Conservation (phyloP, 257 asterid genomes). For the Solanum chiquidenum region DNA sequence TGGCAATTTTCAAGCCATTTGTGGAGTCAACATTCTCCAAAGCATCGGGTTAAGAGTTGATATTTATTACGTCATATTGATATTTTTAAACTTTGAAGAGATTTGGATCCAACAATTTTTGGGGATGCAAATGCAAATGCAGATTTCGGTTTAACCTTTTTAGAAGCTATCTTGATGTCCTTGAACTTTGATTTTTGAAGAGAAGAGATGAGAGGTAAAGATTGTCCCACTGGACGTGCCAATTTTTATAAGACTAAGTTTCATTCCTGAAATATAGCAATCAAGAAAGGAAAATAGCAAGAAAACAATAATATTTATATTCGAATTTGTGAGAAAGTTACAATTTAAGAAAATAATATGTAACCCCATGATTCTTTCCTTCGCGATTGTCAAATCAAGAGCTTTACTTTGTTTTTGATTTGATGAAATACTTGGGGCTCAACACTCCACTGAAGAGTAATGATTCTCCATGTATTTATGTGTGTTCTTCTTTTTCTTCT, state of each 20-base stretch:
- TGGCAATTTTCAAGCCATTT: neutral
- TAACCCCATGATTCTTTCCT: neutral
- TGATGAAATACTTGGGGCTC: neutral
- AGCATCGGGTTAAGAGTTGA: neutral
- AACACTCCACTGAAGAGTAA: neutral
- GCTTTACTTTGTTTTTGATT: neutral
- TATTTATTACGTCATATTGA: too few relatives aligned
- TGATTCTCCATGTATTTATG: neutral
- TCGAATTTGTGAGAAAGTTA: neutral
- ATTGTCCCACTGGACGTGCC: neutral
- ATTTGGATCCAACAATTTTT: neutral
- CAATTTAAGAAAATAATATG: neutral
- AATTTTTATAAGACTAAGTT: neutral
- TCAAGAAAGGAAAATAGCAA: neutral
- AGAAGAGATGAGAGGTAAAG: neutral
- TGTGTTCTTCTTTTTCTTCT: neutral
- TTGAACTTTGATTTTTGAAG: neutral
- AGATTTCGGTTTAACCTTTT: neutral
- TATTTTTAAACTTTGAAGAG: neutral
- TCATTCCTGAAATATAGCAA: neutral
- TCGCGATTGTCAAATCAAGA: neutral
- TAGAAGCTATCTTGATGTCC: neutral
- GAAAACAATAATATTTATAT: neutral
- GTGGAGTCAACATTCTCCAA: neutral
- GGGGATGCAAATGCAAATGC: neutral